Base-by-base conservation (phyloP, 2,329 filamentous ascomycete species). In the Phoma sp. region DNA sequence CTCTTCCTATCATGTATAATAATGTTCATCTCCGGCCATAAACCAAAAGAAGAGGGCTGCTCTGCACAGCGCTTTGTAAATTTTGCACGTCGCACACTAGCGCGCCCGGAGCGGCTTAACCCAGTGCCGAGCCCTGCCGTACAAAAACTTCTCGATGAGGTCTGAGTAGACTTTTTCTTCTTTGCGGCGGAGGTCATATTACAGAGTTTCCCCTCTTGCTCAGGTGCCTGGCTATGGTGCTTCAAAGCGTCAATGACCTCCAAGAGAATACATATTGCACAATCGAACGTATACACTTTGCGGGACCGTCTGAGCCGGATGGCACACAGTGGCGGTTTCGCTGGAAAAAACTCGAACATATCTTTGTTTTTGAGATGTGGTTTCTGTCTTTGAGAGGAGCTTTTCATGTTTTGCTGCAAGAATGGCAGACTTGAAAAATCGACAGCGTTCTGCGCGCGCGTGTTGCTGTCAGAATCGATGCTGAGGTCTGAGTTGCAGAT, bases 241-340 rank as follows among this genome's bases (percentile, higher is more conserved):
- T 62, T 71, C 51, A 78, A 86, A 86, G 89, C 87, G 89, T 92
- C 89, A 86, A 84, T 89, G 85, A 83, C 85, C 87, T 86, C 87
- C 83, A 84, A 93, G 89, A 80, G 62, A 53, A 63, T 78, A 77
- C 78, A 82, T 89, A 93, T 93, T 92, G 89, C 89, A 90, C 80
- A 67, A 74, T 71, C 67, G 75, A 74, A 70, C 65, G 61, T 73
- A 72, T 73, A 75, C 72, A 75, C 72, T 75, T 75, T 75, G 70
- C 62, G 70, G 58, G 40, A 47, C 64, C 70, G 71, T 65, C 66
- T 64, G 47, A 49, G 45, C 48, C 52, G 52, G 45, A 54, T 49
- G 52, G 48, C 45, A 54, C 45, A 54, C 58, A 57, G 63, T 76
- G 73, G 68, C 70, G 71, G 64, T 61, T 66, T 67, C 67, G 67